phyloP scores from a whole-genome alignment of 345 rosid species.

The Populus tremula region DNA sequence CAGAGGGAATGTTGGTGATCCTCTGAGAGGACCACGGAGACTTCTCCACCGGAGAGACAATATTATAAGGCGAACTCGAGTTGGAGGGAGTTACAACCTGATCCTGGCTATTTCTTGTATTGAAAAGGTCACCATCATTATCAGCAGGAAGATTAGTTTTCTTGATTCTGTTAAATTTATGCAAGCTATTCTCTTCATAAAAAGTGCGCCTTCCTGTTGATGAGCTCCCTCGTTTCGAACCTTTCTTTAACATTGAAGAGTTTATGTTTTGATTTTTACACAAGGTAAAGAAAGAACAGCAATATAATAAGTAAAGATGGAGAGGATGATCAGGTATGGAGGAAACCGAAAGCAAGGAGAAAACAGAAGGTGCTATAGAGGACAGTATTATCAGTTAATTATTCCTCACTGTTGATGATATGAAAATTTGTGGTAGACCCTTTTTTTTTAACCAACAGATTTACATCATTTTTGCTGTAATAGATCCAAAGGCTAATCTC shows the following conservation, averaged over 20 bases:
- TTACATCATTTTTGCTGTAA: neutral
- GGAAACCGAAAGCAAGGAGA: constrained; percentile 12
- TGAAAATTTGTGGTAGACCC: neutral
- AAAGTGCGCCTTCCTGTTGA: constrained; percentile 18
- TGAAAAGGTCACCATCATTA: neutral
- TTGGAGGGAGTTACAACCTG: neutral
- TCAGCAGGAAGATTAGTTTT: constrained; percentile 21
- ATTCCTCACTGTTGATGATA: too few relatives aligned
- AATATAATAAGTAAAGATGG: neutral
- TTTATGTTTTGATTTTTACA: neutral
- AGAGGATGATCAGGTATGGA: neutral
- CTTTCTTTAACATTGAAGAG: constrained; percentile 3
- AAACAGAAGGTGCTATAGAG: neutral
- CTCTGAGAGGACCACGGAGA: constrained; percentile 67
- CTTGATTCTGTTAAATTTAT: constrained; percentile 28
- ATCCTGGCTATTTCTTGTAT: neutral
- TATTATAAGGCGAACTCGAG: constrained; percentile 20
- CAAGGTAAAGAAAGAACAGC: constrained; percentile 1
- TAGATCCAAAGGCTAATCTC: neutral
- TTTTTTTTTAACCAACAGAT: neutral
- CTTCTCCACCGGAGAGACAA: constrained; percentile 41
- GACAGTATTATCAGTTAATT: neutral
- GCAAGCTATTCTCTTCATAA: neutral
- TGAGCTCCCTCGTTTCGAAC: constrained; percentile 17
- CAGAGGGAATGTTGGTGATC: neutral